These are phyloP conservation scores for Calonectria hawksworthii DNA, from an alignment of 2,329 filamentous ascomycete species.

Conservation along the genomic window DNA sequence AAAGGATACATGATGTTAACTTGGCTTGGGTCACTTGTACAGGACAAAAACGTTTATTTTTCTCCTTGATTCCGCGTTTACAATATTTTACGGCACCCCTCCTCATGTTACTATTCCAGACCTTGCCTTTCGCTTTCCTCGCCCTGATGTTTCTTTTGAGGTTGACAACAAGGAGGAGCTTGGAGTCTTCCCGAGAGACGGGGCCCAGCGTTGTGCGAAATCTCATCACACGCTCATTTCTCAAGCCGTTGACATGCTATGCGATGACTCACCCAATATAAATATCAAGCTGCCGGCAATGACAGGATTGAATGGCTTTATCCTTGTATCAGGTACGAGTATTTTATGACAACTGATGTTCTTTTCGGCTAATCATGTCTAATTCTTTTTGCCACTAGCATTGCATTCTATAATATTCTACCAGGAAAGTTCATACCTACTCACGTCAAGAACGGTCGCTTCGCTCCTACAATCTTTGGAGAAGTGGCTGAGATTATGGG, in stretches of 20 bases:
- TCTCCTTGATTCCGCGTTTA: neutral
- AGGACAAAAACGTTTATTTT: neutral
- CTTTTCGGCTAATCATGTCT: neutral
- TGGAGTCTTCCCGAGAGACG: neutral
- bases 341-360: neutral
- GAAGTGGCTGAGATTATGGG: neutral
- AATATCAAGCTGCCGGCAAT: neutral
- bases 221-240: neutral
- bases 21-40: neutral
- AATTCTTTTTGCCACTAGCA: neutral
- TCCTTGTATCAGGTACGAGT: neutral
- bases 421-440: neutral
- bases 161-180: neutral
- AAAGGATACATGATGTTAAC: neutral
- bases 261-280: neutral
- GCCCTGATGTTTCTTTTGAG: neutral
- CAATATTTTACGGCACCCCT: neutral
- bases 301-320: neutral
- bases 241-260: neutral
- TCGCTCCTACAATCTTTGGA: neutral
- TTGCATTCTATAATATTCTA: neutral
- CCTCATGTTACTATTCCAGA: neutral
- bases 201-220: neutral
- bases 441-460: neutral
- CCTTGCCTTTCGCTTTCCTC: neutral